Conservation (phyloP, 768 basidiomycete genomes). For the Phaffia australis region DNA sequence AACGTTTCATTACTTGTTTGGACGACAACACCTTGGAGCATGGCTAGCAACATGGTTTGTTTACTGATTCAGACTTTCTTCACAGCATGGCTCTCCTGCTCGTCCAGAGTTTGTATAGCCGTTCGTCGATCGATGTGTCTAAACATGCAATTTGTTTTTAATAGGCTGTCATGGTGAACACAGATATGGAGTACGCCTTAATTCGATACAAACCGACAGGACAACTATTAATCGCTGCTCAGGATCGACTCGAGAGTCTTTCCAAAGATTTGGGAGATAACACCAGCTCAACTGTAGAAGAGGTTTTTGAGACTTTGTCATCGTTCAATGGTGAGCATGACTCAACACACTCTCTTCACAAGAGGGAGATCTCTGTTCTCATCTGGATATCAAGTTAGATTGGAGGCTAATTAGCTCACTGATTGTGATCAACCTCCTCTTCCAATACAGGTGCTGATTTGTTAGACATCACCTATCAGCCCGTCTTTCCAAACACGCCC, state of each 20-base stretch:
- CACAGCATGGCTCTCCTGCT: no score
- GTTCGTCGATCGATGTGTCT: not conserved
- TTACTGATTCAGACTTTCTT: not conserved
- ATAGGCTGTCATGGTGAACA: constrained; percentile 80
- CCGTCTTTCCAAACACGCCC: constrained; percentile 29
- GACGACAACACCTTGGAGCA: constrained; percentile 97
- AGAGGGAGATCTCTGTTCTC: no score
- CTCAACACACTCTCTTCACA: no score
- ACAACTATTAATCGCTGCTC: constrained; percentile 37
- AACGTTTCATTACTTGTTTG: constrained; percentile 62
- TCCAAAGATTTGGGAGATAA: constrained; percentile 35
- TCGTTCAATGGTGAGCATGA: no score
- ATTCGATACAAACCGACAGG: constrained; percentile 33
- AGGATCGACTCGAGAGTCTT: constrained; percentile 37
- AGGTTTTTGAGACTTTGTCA: constrained; percentile 32
- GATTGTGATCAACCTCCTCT: constrained; percentile 17
- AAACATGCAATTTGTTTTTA: not conserved
- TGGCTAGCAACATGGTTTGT: constrained; percentile 85
- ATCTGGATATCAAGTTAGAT: no score
- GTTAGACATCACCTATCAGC: constrained; percentile 27
- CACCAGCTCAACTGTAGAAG: not conserved
- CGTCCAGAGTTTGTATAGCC: not conserved
- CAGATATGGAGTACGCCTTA: constrained; percentile 57
- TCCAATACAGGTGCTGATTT: constrained; percentile 29
- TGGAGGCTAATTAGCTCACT: no score